These are phyloP conservation scores for Diplodia intermedia DNA, from an alignment of 2,329 filamentous ascomycete species.

Conservation along the genomic window DNA sequence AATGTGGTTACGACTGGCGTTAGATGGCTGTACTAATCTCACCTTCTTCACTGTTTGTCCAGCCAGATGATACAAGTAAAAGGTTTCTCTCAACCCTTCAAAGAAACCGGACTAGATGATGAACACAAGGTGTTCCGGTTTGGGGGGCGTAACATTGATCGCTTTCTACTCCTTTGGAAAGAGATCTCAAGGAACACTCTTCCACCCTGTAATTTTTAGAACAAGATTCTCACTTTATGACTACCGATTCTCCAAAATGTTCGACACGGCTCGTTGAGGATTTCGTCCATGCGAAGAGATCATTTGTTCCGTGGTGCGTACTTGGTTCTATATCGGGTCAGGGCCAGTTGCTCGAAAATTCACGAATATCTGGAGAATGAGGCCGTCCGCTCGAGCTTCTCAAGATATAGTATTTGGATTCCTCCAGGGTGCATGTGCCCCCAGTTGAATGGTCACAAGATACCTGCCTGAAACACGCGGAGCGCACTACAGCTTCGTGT, in stretches of 20 bases:
- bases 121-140: background rate
- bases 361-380: no score
- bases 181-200: background rate
- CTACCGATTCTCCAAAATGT: background rate
- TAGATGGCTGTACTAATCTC: background rate
- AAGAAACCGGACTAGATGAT: background rate
- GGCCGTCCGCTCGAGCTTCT: no score
- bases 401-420: no score
- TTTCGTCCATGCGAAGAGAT: no score
- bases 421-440: no score
- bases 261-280: no score
- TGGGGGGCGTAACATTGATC: background rate
- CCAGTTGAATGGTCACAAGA: no score
- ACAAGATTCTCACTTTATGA: background rate
- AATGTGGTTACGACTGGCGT: slow-evolving; percentile 26
- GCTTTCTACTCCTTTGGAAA: background rate
- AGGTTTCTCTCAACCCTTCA: background rate
- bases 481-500: no score
- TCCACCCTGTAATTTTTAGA: background rate
- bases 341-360: no score
- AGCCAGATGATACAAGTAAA: background rate
- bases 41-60: background rate
- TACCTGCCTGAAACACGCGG: no score
- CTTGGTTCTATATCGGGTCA: no score
- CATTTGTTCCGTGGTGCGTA: no score